Base-by-base conservation (phyloP, 768 basidiomycete genomes). In the Trametes elegans region DNA sequence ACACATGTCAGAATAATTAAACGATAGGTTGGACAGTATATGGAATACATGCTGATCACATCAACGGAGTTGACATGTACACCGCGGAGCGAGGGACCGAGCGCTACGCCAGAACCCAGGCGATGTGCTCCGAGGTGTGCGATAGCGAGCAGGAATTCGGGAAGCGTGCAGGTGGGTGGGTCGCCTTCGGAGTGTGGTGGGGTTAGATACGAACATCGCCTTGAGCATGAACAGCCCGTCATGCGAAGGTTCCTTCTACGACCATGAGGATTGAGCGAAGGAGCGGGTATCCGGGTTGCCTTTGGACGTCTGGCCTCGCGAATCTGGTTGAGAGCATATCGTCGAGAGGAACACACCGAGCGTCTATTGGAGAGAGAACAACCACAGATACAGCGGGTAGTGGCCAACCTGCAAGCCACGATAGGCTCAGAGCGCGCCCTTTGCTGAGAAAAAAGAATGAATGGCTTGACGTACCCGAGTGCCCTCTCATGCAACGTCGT, bases 221-320 rank as follows among this genome's bases (percentile, higher is more conserved):
- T 9, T 38, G 47, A 42, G 48, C 18, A 13, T 35, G 31, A 23
- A 36, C 14, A 19, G 41, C 32, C 55, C 48, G 48, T 19, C 55
- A 48, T 56, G 55, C 47, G 55, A 56, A 35, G n/a, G 28, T 44
- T 21, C 19, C 27, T 19, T 19, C 7, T 23, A 7, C 24, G 52
- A 44, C 29, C 40, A 26, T 27, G 26, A 34, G 27, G 43, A 45
- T n/a, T n/a, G n/a, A n/a, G n/a, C n/a, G n/a, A n/a, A n/a, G n/a
- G n/a, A n/a, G n/a, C n/a, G n/a, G n/a, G n/a, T n/a, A n/a, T n/a
- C n/a, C n/a, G n/a, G n/a, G n/a, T n/a, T n/a, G n/a, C n/a, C n/a
- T n/a, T n/a, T n/a, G n/a, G n/a, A n/a, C n/a, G n/a, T n/a, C n/a
- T n/a, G n/a, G n/a, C n/a, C n/a, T n/a, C n/a, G n/a, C n/a, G n/a